Evolutionary conservation across 257 asterid species (phyloP).

Genomic region (Petunia axillaris): DNA sequence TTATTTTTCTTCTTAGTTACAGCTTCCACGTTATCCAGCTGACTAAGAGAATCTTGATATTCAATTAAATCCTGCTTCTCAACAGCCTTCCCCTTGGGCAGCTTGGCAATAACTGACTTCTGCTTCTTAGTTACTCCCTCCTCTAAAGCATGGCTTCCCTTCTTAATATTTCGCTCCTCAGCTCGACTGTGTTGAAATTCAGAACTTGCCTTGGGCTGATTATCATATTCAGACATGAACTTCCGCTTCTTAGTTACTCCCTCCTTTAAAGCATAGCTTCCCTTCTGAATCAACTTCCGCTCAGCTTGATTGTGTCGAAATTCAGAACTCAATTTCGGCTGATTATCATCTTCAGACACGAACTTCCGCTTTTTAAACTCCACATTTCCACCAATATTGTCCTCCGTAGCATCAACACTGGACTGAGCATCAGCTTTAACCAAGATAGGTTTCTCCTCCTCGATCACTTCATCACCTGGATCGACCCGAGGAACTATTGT

Average conservation of each 20-base stretch:
- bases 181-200: constrained; percentile 23
- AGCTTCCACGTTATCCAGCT: background rate
- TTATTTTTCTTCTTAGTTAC: background rate
- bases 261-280: background rate
- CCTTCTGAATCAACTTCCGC: constrained; percentile 21
- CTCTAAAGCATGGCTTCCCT: constrained; percentile 18
- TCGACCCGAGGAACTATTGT: constrained; percentile 45
- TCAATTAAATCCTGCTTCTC: constrained; percentile 9
- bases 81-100: constrained; percentile 9
- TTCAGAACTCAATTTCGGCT: constrained; percentile 25
- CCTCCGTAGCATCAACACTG: constrained; percentile 23
- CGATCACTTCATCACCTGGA: constrained; percentile 27
- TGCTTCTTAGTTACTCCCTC: constrained; percentile 24
- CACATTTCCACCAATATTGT: constrained; percentile 23
- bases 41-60: background rate
- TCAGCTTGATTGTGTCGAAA: constrained; percentile 25
- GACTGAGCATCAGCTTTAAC: constrained; percentile 32
- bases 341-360: constrained; percentile 22
- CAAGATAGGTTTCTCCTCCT: constrained; percentile 30
- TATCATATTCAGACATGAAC: background rate
- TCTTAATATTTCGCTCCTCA: constrained; percentile 26
- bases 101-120: background rate
- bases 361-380: constrained; percentile 18
- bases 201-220: constrained; percentile 23
- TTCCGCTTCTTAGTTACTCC: constrained; percentile 23